Conservation (phyloP, 352 stramenopile species). For the Phytophthora rubi region DNA sequence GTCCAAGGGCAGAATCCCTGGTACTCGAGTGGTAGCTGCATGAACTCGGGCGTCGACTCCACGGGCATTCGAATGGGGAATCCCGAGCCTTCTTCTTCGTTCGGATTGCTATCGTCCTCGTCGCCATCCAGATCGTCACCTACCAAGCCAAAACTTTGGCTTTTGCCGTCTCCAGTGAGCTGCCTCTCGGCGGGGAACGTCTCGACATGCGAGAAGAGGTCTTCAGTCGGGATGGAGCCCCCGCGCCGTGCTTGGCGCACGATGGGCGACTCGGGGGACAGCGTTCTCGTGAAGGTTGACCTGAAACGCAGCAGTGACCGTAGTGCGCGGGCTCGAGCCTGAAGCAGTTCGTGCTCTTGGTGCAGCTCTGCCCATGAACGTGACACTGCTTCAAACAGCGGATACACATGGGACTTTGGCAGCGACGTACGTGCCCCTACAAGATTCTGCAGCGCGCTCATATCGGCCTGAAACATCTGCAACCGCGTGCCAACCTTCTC, state of each 20-base stretch:
- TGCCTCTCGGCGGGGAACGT: slow-evolving; percentile 59
- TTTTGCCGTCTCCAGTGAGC: slow-evolving; percentile 29
- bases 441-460: slow-evolving; percentile 78
- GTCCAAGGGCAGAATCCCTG: slow-evolving; percentile 95
- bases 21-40: slow-evolving; percentile 94
- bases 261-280: slow-evolving; percentile 63
- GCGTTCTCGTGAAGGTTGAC: slow-evolving; percentile 67
- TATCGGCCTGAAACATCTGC: slow-evolving; percentile 71
- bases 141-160: slow-evolving; percentile 16
- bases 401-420: slow-evolving; percentile 95
- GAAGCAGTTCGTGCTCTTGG: slow-evolving; percentile 73
- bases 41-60: slow-evolving; percentile 94
- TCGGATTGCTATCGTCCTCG: slow-evolving; percentile 42
- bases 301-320: slow-evolving; percentile 81
- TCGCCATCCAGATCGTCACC: slow-evolving; percentile 37
- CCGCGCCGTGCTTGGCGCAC: slow-evolving; percentile 58
- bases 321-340: slow-evolving; percentile 69
- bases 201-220: slow-evolving; percentile 75
- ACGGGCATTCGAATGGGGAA: slow-evolving; percentile 88
- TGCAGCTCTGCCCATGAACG: slow-evolving; percentile 85
- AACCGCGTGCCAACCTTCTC: slow-evolving; percentile 83
- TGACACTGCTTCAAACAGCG: slow-evolving; percentile 91
- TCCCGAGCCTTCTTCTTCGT: slow-evolving; percentile 48
- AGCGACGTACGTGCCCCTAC: slow-evolving; percentile 88
- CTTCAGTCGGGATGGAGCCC: slow-evolving; percentile 63